These are phyloP conservation scores for Stachybotrys chlorohalonatus DNA, from an alignment of 2,329 filamentous ascomycete species.

Conservation along the genomic window DNA sequence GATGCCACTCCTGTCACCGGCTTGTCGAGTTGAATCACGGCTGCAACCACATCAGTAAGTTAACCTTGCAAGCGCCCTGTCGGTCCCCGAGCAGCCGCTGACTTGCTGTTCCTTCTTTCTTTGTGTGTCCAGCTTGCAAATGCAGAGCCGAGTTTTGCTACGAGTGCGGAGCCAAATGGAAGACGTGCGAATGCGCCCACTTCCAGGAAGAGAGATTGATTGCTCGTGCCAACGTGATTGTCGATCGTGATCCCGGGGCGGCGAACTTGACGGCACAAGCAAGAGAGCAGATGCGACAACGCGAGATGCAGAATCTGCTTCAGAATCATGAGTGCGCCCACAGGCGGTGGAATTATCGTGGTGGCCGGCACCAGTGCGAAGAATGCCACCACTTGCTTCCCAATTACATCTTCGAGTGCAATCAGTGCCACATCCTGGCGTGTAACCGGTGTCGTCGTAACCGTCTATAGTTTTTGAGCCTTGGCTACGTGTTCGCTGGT, in stretches of 20 bases:
- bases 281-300: background rate
- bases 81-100: background rate
- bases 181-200: constrained; percentile 24
- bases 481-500: no score
- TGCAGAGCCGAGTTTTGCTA: constrained; percentile 41
- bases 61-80: background rate
- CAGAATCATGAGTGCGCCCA: constrained; percentile 31
- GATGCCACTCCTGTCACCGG: constrained; percentile 32
- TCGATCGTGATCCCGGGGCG: constrained; percentile 10
- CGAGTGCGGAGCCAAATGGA: constrained; percentile 32
- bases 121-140: constrained; percentile 25
- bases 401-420: constrained; percentile 36
- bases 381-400: constrained; percentile 31
- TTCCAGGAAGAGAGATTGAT: constrained; percentile 27
- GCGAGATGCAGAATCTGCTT: constrained; percentile 3
- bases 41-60: constrained; percentile 49
- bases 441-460: constrained; percentile 39
- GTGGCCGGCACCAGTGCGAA: constrained; percentile 29
- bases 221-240: constrained; percentile 19
- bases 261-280: background rate
- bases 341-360: constrained; percentile 21
- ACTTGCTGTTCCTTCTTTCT: background rate
- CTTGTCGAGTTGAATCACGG: constrained; percentile 38
- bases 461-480: constrained; percentile 18
- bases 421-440: constrained; percentile 31